Base-by-base conservation (phyloP, 345 rosid genomes). In the Gossypium herbaceum region DNA sequence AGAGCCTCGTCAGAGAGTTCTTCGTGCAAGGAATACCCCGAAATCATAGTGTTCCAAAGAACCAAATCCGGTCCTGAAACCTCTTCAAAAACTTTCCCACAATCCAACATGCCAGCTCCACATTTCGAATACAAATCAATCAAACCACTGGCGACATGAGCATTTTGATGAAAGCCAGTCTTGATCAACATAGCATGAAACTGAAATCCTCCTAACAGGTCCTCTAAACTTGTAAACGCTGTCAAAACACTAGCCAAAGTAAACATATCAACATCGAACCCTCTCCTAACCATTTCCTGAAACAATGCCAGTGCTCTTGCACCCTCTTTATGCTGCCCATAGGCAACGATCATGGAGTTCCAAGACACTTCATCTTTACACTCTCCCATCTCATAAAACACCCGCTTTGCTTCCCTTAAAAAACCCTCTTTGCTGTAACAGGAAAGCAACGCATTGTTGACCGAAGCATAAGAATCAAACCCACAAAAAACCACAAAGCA, bases 21-120 rank as follows among this genome's bases (percentile, higher is more conserved):
- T 75, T 88, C 91, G 39, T 85, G 80, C 78, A 81, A 81, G 0
- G 97, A 91, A 75, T 91, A 92, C 48, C 97, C 97, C 4, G 89
- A 88, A 80, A 94, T 90, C 92, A 92, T 88, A 0, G 98, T 91
- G 82, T 94, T 94, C 98, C 98, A 94, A 9, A 91, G 82, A 83
- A 92, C 91, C 78, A 88, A 84, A 80, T 94, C 98, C 58, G 89
- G 88, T 6, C 73, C 73, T 10, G 47, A 56, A 78, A 90, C 83
- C 87, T 91, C 98, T 60, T 79, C 80, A 65, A 94, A 91, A n/a
- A 94, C 85, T 82, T 87, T 94, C 72, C 66, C 63, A 39, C 89
- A 83, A 17, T 90, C 89, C 72, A 4, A 77, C 91, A 90, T 87
- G 54, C 57, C 55, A 72, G 82, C 86, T 45, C 90, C 88, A 74